Evolutionary conservation across 2,329 filamentous ascomycete species (phyloP).

Genomic region (Claviceps spartinae): DNA sequence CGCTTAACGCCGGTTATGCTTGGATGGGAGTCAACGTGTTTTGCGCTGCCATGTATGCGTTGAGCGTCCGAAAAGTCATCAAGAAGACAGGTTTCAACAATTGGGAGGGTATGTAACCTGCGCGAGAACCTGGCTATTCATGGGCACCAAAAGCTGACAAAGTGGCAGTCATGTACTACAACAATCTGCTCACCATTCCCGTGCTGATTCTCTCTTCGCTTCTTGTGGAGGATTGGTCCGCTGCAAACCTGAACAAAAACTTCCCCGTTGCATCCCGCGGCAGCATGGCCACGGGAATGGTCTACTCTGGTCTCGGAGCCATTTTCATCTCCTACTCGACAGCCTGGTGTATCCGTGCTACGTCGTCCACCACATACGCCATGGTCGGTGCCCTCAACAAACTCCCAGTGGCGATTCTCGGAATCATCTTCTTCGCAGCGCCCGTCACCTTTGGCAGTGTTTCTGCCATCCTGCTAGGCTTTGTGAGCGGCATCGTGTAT

Average conservation of each 20-base stretch:
- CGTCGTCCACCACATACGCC: slow-evolving; percentile 92
- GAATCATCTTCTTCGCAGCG: slow-evolving; percentile 88
- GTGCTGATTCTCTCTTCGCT: slow-evolving; percentile 74
- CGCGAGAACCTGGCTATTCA: neutral
- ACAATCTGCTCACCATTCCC: slow-evolving; percentile 93
- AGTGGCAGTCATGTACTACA: slow-evolving; percentile 89
- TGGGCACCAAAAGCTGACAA: neutral
- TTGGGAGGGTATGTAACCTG: slow-evolving; percentile 66
- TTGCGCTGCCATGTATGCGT: slow-evolving; percentile 77
- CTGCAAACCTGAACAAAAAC: slow-evolving; percentile 69
- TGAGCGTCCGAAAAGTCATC: slow-evolving; percentile 95
- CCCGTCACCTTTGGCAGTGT: slow-evolving; percentile 87
- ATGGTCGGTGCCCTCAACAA: slow-evolving; percentile 99
- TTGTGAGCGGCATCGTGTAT: slow-evolving; percentile 85
- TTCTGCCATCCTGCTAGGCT: slow-evolving; percentile 80
- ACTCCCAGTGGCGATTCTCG: slow-evolving; percentile 84
- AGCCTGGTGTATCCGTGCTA: slow-evolving; percentile 96
- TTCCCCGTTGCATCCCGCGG: slow-evolving; percentile 73
- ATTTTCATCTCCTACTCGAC: slow-evolving; percentile 99
- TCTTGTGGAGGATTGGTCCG: slow-evolving; percentile 83
- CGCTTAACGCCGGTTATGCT: slow-evolving; percentile 84
- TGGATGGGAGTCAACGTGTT: slow-evolving; percentile 98
- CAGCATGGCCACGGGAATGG: slow-evolving; percentile 71
- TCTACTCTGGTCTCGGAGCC: slow-evolving; percentile 82
- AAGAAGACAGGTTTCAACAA: slow-evolving; percentile 99